Percentiles rank a stretch among this genome's conserved stretches.
Conservation (phyloP, 148 eudicot species). For the Camellia granthamiana region DNA sequence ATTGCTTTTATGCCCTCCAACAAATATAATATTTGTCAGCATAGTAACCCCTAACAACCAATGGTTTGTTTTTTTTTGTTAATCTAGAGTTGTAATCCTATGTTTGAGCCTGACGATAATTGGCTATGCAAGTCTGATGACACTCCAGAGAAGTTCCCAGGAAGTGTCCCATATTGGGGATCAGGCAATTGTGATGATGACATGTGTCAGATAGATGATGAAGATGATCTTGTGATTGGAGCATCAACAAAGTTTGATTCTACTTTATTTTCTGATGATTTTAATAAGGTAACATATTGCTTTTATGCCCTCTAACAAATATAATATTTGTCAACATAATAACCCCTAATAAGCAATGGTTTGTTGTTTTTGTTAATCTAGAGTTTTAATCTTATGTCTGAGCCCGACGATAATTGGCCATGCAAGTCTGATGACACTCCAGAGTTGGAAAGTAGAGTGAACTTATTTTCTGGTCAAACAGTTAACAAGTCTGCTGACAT, state of each 20-base stretch:
- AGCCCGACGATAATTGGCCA: constrained; percentile 66
- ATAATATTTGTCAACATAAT: neutral
- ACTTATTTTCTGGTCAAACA: constrained; percentile 28
- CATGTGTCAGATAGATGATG: too few species aligned
- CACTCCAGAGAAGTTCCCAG: too few species aligned
- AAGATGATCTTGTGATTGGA: too few species aligned
- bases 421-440: constrained; percentile 54
- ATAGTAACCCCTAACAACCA: neutral
- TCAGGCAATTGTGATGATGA: too few species aligned
- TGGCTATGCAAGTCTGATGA: too few species aligned
- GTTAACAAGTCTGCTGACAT: constrained; percentile 22
- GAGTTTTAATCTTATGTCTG: constrained; percentile 79
- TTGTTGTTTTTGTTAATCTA: constrained; percentile 20
- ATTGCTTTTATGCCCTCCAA: neutral
- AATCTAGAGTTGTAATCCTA: too few species aligned
- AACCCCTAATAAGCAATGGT: neutral
- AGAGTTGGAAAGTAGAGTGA: constrained; percentile 30
- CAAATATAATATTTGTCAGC: neutral
- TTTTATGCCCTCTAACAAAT: neutral
- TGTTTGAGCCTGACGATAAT: too few species aligned
- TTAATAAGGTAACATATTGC: neutral
- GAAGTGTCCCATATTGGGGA: too few species aligned
- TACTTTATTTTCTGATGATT: too few species aligned
- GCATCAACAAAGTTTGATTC: too few species aligned
- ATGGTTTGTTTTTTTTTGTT: too few species aligned